These are phyloP conservation scores for Pseudomicrostroma phylloplanum DNA, from an alignment of 1,284 basidiomycete species.

Conservation along the genomic window DNA sequence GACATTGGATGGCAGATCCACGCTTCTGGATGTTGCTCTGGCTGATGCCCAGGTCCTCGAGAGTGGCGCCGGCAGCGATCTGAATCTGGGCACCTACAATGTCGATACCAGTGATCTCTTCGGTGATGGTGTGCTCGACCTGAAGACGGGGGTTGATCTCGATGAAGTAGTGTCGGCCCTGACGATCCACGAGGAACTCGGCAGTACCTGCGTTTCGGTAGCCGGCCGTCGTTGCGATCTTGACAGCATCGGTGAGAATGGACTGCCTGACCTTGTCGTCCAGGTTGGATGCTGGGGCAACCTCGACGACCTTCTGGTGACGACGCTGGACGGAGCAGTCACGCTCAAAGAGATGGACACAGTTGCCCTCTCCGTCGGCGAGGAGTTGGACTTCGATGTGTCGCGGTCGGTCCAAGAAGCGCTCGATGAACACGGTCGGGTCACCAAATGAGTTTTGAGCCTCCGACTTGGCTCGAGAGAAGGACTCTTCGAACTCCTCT, in stretches of 20 bases:
- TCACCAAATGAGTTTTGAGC: conserved; percentile 95
- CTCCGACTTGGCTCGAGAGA: conserved; percentile 88
- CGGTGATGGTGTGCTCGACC: conserved; percentile 63
- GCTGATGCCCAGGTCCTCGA: conserved; percentile 90
- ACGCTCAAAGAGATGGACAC: conserved; percentile 93
- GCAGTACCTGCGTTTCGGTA: conserved; percentile 96
- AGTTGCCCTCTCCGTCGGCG: conserved; percentile 83
- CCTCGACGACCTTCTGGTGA: conserved; percentile 98
- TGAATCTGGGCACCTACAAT: conserved; percentile 98
- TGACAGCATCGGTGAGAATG: conserved; percentile 86
- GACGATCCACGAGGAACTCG: conserved; percentile 83
- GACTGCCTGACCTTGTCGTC: conserved; percentile 82
- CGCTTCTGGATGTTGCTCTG: conserved; percentile 94
- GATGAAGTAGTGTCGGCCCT: conserved; percentile 95
- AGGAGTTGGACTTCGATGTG: conserved; percentile 97
- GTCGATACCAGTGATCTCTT: conserved; percentile 98
- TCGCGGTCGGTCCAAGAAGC: conserved; percentile 85
- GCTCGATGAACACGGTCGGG: conserved; percentile 94
- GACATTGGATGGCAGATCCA: conserved; percentile 96
- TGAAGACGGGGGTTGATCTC: conserved; percentile 59
- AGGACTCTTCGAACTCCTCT: conserved; percentile 80
- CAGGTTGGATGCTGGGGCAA: conserved; percentile 90
- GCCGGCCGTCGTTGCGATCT: conserved; percentile 80
- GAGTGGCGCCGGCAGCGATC: conserved; percentile 92
- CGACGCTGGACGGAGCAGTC: conserved; percentile 97